Evolutionary conservation across 23 red algal genomes (phyloP), one percentile per base, ranked within the genome.

Genomic region (Gracilaria gracilis): DNA sequence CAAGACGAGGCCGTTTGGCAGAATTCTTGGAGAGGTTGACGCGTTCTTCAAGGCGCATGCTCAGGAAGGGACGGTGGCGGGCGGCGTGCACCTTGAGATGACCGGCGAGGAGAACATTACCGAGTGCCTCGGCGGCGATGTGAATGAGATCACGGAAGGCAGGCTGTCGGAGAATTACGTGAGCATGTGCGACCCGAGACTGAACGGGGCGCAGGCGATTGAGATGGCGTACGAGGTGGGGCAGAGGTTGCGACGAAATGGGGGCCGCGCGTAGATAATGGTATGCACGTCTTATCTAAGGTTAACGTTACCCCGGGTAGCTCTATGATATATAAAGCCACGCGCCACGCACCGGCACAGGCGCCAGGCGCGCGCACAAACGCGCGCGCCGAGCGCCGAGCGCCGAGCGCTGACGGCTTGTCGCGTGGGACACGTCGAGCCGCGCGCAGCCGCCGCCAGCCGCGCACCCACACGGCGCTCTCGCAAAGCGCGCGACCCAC

Each of bases 1-100:
- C 27, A 95, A 92, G 33, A 98, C 96, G 38, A 24, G 96, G 9
- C 88, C 86, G 64, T 90, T 94, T 81, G 93, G 95, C 9, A 67
- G 62, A 58, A 88, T 99, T 17, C 69, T 95, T 6, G 50, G 49
- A 11, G 94, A 99, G 75, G 84, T 99, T 61, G 76, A 93, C 25
- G 83, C 82, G 35, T 99, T 99, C 70, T 99, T 99, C 85, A 61
- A 80, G 21, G 80, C 91, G 3, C 84, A 93, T 83, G 84, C 50
- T 5, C 79, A 83, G 40, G 94, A 91, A 58, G 97, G 97, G 14
- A 91, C 83, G 53, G 23, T 85, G 37, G 80, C 97, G 25, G 97
- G 97, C 2, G 97, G 97, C 33, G 64, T 99, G 37, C 95, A 95
- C 67, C 72, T 99, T 27, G 97, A 99, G 79, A 94, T 99, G 94